phyloP scores from a whole-genome alignment of 176 grass and related monocot species.

The Musa itinerans region DNA sequence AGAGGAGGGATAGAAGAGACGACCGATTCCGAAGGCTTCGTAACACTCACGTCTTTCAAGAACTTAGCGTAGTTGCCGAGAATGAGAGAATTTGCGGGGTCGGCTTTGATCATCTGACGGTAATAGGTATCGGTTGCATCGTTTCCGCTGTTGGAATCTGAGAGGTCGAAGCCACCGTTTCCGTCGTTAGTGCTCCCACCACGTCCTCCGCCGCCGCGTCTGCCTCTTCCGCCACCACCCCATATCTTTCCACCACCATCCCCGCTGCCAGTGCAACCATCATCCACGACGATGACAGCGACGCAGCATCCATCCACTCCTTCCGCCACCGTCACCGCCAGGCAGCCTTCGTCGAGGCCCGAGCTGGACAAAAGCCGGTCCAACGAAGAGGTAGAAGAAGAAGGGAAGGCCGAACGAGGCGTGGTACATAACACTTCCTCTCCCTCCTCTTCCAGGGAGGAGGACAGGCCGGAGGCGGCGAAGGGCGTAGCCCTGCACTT shows the following conservation, averaged over 20 bases:
- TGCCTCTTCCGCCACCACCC: neutral
- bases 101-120: slow-evolving; percentile 32
- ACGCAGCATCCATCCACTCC: neutral
- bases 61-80: slow-evolving; percentile 54
- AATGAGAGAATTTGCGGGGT: slow-evolving; percentile 45
- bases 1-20: neutral
- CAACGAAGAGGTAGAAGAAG: neutral
- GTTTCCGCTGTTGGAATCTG: neutral
- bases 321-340: neutral
- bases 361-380: neutral
- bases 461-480: neutral
- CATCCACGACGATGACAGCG: neutral
- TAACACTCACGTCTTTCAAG: slow-evolving; percentile 28
- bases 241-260: neutral
- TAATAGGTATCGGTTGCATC: slow-evolving; percentile 25
- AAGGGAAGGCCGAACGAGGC: neutral
- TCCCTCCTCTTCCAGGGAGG: neutral
- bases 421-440: neutral
- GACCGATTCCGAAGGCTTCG: neutral
- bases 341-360: neutral
- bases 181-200: neutral
- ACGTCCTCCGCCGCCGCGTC: neutral
- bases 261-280: neutral
- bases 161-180: neutral
- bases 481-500: neutral